These are phyloP conservation scores for Diplodia mutila DNA, from an alignment of 2,329 filamentous ascomycete species.

Conservation along the genomic window DNA sequence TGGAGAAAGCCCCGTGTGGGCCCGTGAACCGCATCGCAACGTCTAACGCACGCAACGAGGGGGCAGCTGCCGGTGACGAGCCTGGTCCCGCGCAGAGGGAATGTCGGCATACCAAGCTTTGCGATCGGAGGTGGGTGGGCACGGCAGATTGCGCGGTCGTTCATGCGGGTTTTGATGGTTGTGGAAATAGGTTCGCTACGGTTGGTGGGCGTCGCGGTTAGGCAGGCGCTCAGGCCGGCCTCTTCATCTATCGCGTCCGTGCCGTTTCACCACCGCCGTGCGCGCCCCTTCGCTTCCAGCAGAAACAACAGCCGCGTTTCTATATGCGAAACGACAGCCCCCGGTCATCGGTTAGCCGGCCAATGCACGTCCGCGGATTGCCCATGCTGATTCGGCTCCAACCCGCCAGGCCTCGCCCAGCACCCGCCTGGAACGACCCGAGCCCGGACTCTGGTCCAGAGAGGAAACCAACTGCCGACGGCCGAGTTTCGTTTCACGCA, in stretches of 20 bases:
- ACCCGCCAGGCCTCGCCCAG: neutral
- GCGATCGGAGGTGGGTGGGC: neutral
- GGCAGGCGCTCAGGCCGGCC: neutral
- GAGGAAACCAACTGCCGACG: neutral
- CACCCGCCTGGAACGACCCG: neutral
- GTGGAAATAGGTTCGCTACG: neutral
- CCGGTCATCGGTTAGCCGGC: neutral
- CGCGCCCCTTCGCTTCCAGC: conserved; percentile 16
- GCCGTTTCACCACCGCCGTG: conserved; percentile 6
- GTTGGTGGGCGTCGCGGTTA: neutral
- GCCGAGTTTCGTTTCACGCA: conserved; percentile 24
- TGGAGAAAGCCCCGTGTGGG: neutral
- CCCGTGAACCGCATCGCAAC: neutral
- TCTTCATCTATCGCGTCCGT: conserved; percentile 11
- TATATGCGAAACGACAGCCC: conserved; percentile 11
- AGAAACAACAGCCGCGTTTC: conserved; percentile 6
- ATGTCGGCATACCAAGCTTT: conserved; percentile 7
- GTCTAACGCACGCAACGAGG: no score
- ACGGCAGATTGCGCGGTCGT: conserved; percentile 1
- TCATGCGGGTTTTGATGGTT: conserved; percentile 1
- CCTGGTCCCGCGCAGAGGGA: neutral
- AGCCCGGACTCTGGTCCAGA: neutral
- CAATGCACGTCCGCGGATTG: neutral
- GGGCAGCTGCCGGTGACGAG: no score
- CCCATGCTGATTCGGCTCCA: conserved; percentile 12